Conservation (phyloP, 495 filamentous ascomycete species). For the Xylaria intraflava region DNA sequence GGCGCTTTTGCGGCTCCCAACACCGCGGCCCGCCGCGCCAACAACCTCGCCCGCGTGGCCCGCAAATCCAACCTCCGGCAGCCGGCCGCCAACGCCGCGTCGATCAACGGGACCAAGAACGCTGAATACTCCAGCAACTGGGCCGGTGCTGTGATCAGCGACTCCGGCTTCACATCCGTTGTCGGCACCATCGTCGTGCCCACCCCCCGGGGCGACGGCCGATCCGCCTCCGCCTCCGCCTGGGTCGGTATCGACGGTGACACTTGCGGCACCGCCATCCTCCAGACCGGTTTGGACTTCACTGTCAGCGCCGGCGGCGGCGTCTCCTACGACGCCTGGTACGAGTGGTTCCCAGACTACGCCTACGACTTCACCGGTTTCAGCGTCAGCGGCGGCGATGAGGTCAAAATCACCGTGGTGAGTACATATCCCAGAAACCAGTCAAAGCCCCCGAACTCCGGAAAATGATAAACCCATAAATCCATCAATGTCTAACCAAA, state of each 20-base stretch:
- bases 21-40: conserved; percentile 10
- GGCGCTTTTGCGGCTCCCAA: conserved; percentile 6
- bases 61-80: conserved; percentile 3
- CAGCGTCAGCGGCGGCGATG: conserved; percentile 45
- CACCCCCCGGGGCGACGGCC: conserved; percentile 33
- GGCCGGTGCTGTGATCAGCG: conserved; percentile 50
- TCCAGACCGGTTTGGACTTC: conserved; percentile 58
- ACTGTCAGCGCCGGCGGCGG: conserved; percentile 29
- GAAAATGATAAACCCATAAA: too few species aligned
- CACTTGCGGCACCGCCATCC: conserved; percentile 50
- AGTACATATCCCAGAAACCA: too few species aligned
- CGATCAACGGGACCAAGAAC: conserved; percentile 20
- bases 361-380: conserved; percentile 50
- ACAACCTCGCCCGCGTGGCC: not conserved
- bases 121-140: conserved; percentile 51
- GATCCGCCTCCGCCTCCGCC: conserved; percentile 44
- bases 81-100: not conserved
- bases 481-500: conserved; percentile 24
- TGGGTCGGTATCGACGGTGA: conserved; percentile 61
- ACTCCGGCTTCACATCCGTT: conserved; percentile 45
- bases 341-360: conserved; percentile 55
- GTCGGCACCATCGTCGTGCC: conserved; percentile 53
- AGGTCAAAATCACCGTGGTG: conserved; percentile 38
- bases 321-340: conserved; percentile 52
- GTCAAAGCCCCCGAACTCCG: too few species aligned